A percentile compares a stretch with the other conserved stretches of the same genome.
These are phyloP conservation scores for Solioccasus polychromus DNA, from an alignment of 768 basidiomycete species.

Conservation along the genomic window DNA sequence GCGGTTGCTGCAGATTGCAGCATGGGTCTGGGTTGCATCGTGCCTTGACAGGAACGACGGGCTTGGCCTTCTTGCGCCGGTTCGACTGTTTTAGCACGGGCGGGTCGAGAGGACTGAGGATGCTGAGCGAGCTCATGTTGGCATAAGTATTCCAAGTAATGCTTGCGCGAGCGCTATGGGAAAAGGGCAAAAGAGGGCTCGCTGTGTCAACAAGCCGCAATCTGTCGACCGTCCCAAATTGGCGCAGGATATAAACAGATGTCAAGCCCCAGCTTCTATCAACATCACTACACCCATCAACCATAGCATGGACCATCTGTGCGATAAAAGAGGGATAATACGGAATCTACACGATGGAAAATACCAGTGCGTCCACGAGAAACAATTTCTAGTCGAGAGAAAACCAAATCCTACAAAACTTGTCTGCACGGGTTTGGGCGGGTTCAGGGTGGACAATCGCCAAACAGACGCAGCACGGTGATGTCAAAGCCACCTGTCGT, in stretches of 20 bases:
- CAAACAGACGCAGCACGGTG: neutral
- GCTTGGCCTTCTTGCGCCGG: too few species aligned
- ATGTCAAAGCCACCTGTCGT: conserved; percentile 17
- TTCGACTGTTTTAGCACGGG: neutral
- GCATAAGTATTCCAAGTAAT: too few species aligned
- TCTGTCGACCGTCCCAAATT: conserved; percentile 6
- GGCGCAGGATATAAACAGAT: conserved; percentile 13
- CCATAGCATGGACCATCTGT: too few species aligned
- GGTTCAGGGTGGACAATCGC: conserved; percentile 9
- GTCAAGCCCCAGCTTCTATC: conserved; percentile 12
- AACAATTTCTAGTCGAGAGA: neutral
- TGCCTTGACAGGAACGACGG: neutral
- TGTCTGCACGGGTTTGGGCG: too few species aligned
- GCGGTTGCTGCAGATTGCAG: neutral
- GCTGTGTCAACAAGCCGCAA: too few species aligned
- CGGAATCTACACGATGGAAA: neutral
- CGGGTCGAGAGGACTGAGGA: neutral
- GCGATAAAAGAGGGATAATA: too few species aligned
- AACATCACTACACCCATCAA: too few species aligned
- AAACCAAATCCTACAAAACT: neutral
- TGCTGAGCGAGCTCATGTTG: conserved; percentile 8
- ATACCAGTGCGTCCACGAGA: neutral
- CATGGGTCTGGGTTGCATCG: neutral
- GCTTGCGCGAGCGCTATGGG: too few species aligned
- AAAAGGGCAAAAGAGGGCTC: too few species aligned